Conservation (phyloP, 768 basidiomycete genomes). For the Pholiota molesta region DNA sequence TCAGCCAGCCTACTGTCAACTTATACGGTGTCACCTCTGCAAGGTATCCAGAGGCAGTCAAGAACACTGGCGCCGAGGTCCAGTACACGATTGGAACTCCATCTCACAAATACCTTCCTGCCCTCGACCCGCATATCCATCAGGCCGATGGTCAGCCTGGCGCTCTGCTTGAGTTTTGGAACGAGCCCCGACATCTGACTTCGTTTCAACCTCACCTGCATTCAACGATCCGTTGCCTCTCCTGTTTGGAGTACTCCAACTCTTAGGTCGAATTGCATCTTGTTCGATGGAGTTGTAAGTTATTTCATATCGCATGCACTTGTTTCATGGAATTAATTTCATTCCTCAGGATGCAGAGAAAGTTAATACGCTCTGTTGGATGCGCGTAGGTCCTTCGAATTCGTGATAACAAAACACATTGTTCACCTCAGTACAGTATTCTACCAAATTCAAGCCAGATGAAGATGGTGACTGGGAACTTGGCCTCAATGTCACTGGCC, state of each 20-base stretch:
- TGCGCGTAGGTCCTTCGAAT: conserved; percentile 36
- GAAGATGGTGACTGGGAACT: conserved; percentile 56
- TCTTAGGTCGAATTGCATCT: conserved; percentile 34
- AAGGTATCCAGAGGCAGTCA: conserved; percentile 51
- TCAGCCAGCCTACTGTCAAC: conserved; percentile 54
- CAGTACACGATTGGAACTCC: conserved; percentile 46
- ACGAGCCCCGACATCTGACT: conserved; percentile 43
- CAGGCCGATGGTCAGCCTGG: conserved; percentile 40
- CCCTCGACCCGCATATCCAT: conserved; percentile 49
- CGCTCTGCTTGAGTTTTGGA: conserved; percentile 48
- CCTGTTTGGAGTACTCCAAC: conserved; percentile 43
- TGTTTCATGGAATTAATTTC: neutral
- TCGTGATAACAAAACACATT: neutral
- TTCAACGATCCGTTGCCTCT: conserved; percentile 26
- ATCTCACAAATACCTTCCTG: conserved; percentile 51
- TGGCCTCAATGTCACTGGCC: conserved; percentile 45
- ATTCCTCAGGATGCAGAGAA: conserved; percentile 35
- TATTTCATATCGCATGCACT: neutral
- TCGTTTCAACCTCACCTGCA: conserved; percentile 29
- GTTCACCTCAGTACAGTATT: conserved; percentile 30
- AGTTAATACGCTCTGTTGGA: conserved; percentile 44
- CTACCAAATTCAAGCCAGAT: conserved; percentile 50
- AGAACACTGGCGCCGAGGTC: conserved; percentile 48
- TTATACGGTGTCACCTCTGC: conserved; percentile 58
- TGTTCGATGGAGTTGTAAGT: conserved; percentile 47